phyloP scores from a whole-genome alignment of 495 filamentous ascomycete genomes.

The Aspergillus hancockii region DNA sequence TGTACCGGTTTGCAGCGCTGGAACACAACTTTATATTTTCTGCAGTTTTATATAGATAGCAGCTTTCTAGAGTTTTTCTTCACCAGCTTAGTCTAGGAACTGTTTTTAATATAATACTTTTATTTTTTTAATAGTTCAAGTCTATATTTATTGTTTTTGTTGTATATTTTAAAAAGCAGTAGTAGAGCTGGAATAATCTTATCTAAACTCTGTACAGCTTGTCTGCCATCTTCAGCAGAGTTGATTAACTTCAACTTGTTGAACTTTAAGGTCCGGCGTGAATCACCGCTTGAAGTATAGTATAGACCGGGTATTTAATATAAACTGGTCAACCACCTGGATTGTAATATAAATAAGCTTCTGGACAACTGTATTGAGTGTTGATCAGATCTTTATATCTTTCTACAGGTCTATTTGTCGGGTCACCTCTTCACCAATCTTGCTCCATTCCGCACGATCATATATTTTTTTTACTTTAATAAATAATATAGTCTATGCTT shows the following conservation, averaged over 20 bases:
- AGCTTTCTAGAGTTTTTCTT: too few relatives aligned
- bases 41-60: too few relatives aligned
- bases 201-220: neutral
- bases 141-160: neutral
- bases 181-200: neutral
- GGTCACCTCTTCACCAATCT: slow-evolving; percentile 14
- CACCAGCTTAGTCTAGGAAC: neutral
- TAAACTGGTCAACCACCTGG: neutral
- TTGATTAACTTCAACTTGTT: too few relatives aligned
- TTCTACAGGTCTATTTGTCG: neutral
- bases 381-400: neutral
- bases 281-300: neutral
- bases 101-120: neutral
- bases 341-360: neutral
- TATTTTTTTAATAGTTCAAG: neutral
- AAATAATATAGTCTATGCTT: slow-evolving; percentile 6
- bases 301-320: neutral
- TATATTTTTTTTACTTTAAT: slow-evolving; percentile 22
- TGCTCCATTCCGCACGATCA: slow-evolving; percentile 25
- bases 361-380: neutral
- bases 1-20: too few relatives aligned
- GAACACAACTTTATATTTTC: too few relatives aligned
- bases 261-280: neutral
- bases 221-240: too few relatives aligned
- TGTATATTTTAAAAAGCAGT: neutral